Evolutionary conservation across 2,329 filamentous ascomycete genomes (phyloP).

Genomic region (Exophiala phaeomuriformis): DNA sequence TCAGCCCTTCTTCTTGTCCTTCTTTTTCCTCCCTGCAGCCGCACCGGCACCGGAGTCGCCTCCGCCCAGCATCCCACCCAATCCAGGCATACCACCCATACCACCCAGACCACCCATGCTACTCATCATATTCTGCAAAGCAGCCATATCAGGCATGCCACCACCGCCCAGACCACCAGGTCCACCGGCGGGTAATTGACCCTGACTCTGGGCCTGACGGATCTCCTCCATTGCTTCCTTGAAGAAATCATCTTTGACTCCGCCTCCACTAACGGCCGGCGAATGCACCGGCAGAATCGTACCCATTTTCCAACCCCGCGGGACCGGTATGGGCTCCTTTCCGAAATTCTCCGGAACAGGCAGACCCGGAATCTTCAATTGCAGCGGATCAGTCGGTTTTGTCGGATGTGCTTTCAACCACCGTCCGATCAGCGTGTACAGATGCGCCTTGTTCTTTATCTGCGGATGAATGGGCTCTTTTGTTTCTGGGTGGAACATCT

Average conservation of each 20-base stretch:
- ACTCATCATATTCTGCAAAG: conserved; percentile 26
- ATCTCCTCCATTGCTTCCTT: conserved; percentile 98
- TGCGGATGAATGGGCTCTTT: conserved; percentile 44
- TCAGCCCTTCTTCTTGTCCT: conserved; percentile 25
- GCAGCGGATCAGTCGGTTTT: conserved; percentile 61
- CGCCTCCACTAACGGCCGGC: conserved; percentile 82
- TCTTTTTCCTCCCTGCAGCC: conserved; percentile 22
- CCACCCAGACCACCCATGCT: conserved; percentile 25
- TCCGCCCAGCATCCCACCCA: conserved; percentile 8
- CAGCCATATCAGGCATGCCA: conserved; percentile 28
- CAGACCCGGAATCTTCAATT: conserved; percentile 65
- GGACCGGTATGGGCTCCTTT: conserved; percentile 65
- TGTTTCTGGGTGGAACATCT: conserved; percentile 51
- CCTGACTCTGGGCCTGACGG: conserved; percentile 44
- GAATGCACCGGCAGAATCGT: conserved; percentile 79
- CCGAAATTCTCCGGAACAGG: conserved; percentile 61
- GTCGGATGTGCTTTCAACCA: conserved; percentile 75
- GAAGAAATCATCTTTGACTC: conserved; percentile 87
- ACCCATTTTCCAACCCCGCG: conserved; percentile 85
- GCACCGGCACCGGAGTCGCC: conserved; percentile 10
- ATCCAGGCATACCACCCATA: conserved; percentile 13
- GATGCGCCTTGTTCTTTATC: conserved; percentile 73
- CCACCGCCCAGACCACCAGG: conserved; percentile 26
- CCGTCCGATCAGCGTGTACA: conserved; percentile 71
- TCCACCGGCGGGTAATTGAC: conserved; percentile 44